Base-by-base conservation (phyloP, 345 rosid species). In the Eutrema japonicum region DNA sequence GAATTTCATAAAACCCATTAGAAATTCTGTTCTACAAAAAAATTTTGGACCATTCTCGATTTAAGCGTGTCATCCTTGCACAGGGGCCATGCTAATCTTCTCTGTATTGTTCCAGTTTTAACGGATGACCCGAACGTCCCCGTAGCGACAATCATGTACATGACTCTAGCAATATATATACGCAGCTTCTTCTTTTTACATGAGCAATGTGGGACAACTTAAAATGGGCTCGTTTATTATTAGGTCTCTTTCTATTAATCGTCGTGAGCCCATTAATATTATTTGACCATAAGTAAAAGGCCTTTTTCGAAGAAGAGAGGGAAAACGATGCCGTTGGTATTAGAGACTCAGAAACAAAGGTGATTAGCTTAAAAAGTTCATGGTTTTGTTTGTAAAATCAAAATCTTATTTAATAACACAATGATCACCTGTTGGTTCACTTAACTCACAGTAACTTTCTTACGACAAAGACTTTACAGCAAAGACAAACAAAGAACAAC, bases 381-480 rank as follows among this genome's bases (percentile, higher is more conserved):
- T 22, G 26, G 26, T 22, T 22, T 22, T 22, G 26, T 22, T 22
- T 30, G 32, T 2, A 4, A 32, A 32, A 32, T 4, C 5, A 32
- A 30, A 30, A 38, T 10, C 8, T 37, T 7, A 7, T 37, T 7
- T 37, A 37, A 2, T n/a, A n/a, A 36, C 65, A 38, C 51, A 58
- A 1, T 71, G 18, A 59, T 35, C 65, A 56, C 37, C 13, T 37
- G 13, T 11, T 71, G 35, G 51, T 60, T 71, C 13, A 38, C 45
- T 61, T 30, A 5, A 27, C 49, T 29, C 53, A 50, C 49, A 30
- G n/a, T 64, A 52, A 64, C 26, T 64, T 54, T 36, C n/a, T 37
- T 66, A 66, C 43, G 38, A 57, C 72, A 74, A 30, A 57, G 12
- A 1, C 48, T 66, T 46, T 41, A 58, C 47, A 48, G 16, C 12